phyloP scores from a whole-genome alignment of 2,329 filamentous ascomycete species.

The Diplodia sapinea region DNA sequence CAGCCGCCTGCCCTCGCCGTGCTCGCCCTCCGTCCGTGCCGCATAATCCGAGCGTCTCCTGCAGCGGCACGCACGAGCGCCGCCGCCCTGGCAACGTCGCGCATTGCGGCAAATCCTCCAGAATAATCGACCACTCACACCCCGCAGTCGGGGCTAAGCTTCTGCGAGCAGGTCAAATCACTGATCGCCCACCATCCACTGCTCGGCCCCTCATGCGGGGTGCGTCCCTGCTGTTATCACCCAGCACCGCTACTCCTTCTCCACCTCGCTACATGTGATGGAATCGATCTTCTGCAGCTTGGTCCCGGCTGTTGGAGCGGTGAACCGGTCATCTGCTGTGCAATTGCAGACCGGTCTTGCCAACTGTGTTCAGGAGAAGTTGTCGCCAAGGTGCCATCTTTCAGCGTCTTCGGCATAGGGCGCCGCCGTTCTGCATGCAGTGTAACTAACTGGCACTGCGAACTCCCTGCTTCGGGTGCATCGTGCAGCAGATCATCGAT shows the following conservation, averaged over 20 bases:
- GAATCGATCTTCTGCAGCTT: neutral
- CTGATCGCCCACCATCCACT: neutral
- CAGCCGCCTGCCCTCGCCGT: neutral
- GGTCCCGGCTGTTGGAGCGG: neutral
- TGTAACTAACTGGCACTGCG: neutral
- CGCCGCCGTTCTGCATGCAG: neutral
- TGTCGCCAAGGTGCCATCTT: neutral
- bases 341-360: neutral
- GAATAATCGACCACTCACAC: neutral
- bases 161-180: slow-evolving; percentile 14
- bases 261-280: slow-evolving; percentile 1
- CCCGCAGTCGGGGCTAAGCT: slow-evolving; percentile 9
- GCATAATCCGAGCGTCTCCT: neutral
- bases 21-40: neutral
- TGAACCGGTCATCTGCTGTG: neutral
- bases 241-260: neutral
- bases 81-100: neutral
- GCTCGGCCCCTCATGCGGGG: slow-evolving; percentile 8
- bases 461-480: neutral
- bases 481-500: slow-evolving; percentile 16
- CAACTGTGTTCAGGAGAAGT: neutral
- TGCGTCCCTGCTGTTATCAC: slow-evolving; percentile 1
- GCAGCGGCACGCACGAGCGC: neutral
- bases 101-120: slow-evolving; percentile 3
- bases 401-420: neutral